Base-by-base conservation (phyloP, 176 grass and related monocot species). In the Carex kokanica region DNA sequence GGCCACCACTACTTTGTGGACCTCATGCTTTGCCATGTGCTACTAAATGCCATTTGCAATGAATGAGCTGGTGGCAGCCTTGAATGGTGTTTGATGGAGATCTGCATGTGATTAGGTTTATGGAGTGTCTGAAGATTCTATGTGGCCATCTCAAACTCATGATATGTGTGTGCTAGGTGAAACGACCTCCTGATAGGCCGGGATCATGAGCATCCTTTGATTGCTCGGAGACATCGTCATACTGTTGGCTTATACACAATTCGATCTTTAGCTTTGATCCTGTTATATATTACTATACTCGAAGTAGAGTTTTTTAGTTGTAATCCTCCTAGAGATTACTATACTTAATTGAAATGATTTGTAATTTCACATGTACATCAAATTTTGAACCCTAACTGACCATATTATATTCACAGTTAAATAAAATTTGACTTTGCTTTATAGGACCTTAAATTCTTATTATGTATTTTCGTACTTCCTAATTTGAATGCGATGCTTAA, bases 1-100 rank as follows among this genome's bases (percentile, higher is more conserved):
- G 96, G 96, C 2, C 96, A 99, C 83, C 91, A 99, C 68, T 99
- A 99, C 54, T 99, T 99, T 54, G 96, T 99, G 40, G 96, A 99
- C 71, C 74, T 99, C 68, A 95, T 99, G 96, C 85, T 99, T 17
- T 91, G 82, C 29, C 96, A 99, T 90, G 96, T 99, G 64, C 89
- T 99, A 21, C 91, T 99, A 82, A 99, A 93, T 72, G 96, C 96
- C 83, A 90, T 99, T 82, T 99, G 96, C 89, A 87, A 88, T 43
- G 64, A 82, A 62, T 94, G 88, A 94, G 54, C 38, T 13, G 78
- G 36, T 41, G 24, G 32, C 9, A 41, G 34, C 59, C 20, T 75
- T 53, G 73, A 29, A 55, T 77, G 45, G 2, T 52, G 13, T 31
- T 55, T 77, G 73, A 77, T 77, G 21, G 21, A 77, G 34, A 34